Conservation (phyloP, 2,329 filamentous ascomycete species). For the Trichothecium roseum region DNA sequence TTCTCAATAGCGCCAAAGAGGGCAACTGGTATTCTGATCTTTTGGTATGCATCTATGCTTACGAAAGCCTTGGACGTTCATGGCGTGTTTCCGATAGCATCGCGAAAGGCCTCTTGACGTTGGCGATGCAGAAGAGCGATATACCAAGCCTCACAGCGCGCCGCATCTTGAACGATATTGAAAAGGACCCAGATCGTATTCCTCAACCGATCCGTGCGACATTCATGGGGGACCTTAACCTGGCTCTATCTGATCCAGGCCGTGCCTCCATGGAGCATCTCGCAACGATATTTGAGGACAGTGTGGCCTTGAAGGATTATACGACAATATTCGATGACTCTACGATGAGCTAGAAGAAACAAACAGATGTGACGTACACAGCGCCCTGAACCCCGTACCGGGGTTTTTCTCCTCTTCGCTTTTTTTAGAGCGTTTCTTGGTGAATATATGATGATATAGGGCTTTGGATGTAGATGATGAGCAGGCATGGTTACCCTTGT, state of each 20-base stretch:
- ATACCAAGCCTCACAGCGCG: constrained; percentile 17
- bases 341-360: too few relatives aligned
- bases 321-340: too few relatives aligned
- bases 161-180: constrained; percentile 15
- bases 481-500: too few relatives aligned
- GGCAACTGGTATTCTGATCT: constrained; percentile 27
- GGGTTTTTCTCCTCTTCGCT: too few relatives aligned
- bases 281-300: constrained; percentile 17
- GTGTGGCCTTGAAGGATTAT: constrained; percentile 18
- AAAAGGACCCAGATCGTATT: constrained; percentile 5
- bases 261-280: constrained; percentile 18
- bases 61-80: constrained; percentile 20
- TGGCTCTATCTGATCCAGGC: constrained; percentile 19
- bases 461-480: too few relatives aligned
- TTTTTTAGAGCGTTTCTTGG: too few relatives aligned
- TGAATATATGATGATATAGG: too few relatives aligned
- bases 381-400: too few relatives aligned
- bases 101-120: constrained; percentile 21
- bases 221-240: constrained; percentile 21
- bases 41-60: constrained; percentile 25
- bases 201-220: constrained; percentile 14
- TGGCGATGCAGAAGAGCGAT: constrained; percentile 21
- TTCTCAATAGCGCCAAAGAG: constrained; percentile 15
- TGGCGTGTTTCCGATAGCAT: constrained; percentile 25
- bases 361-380: too few relatives aligned